phyloP scores from a whole-genome alignment of 805 yeast genomes.

The Kluyveromyces wickerhamii region DNA sequence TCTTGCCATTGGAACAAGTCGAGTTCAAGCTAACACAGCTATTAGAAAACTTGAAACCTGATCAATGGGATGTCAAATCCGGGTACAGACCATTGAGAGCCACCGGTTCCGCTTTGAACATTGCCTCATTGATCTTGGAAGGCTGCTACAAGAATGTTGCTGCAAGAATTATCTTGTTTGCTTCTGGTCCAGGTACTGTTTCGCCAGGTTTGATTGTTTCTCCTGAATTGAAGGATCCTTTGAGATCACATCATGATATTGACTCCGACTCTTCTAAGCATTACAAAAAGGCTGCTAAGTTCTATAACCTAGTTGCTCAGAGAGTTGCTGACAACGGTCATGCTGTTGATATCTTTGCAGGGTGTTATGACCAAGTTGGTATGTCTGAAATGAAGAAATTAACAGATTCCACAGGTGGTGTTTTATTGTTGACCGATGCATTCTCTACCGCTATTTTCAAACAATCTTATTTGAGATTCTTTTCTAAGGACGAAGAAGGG shows the following conservation, averaged over 20 bases:
- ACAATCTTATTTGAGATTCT: conserved; percentile 81
- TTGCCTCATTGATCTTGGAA: conserved; percentile 77
- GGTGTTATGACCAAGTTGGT: conserved; percentile 95
- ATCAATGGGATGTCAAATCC: conserved; percentile 84
- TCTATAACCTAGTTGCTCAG: conserved; percentile 65
- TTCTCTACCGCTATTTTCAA: conserved; percentile 92
- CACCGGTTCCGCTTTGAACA: conserved; percentile 85
- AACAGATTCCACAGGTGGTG: conserved; percentile 85
- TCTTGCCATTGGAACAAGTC: conserved; percentile 65
- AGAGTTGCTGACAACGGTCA: conserved; percentile 69
- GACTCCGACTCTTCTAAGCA: conserved; percentile 87
- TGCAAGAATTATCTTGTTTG: conserved; percentile 80
- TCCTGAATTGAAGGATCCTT: conserved; percentile 86
- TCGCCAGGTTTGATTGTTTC: conserved; percentile 94
- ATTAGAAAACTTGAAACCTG: conserved; percentile 67
- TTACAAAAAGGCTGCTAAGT: conserved; percentile 76
- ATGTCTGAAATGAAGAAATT: conserved; percentile 86
- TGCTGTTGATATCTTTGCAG: conserved; percentile 84
- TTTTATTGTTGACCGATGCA: conserved; percentile 79
- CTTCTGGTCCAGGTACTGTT: conserved; percentile 93
- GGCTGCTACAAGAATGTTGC: conserved; percentile 79
- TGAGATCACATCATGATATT: conserved; percentile 94
- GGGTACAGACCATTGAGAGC: conserved; percentile 83
- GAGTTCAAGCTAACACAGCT: conserved; percentile 77
- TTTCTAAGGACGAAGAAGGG: conserved; percentile 81